Base-by-base conservation (phyloP, 768 basidiomycete genomes). In the Coprinopsis sp. region DNA sequence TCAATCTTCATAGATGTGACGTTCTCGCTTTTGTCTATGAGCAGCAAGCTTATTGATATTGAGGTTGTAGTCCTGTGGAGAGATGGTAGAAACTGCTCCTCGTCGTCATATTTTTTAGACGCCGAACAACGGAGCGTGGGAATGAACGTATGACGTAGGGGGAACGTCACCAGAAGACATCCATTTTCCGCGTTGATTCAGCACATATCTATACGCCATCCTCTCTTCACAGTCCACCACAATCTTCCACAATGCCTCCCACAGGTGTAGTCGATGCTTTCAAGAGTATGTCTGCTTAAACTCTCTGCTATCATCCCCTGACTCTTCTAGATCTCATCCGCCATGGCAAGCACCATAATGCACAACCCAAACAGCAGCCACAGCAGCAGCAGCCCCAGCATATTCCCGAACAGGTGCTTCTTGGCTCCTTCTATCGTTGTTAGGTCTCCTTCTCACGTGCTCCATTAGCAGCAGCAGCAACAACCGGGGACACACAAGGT, bases 261-360 rank as follows among this genome's bases (percentile, higher is more conserved):
- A 63, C 64, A 51, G 75, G 74, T 48, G 85, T 91, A 43, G 84
- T 93, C 57, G 82, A 91, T 66, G 85, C 86, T 18, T 88, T 93
- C 72, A 93, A 91, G 74, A 92, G 90, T 91, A 62, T 31, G 74
- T 54, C 52, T 6, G 54, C 48, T 27, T 52, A 47, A 53, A 46
- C 48, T 31, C 46, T 52, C 52, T 30, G 46, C 25, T 16, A 13
- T 25, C 45, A 37, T 30, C 30, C 49, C 55, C 53, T 58, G 42
- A 52, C 49, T 45, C 40, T 50, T 49, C 58, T 52, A 89, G 88
- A 85, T 69, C 81, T 91, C 49, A 86, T 91, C 49, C 78, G 88
- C 60, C 87, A 89, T 69, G 87, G 87, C 59, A 85, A 84, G 60
- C 77, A 87, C 60, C 72, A 79, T 58, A 69, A 74, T 47, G 65